phyloP scores from a whole-genome alignment of 306 rosid genomes.

The Dalbergia cochinchinensis region DNA sequence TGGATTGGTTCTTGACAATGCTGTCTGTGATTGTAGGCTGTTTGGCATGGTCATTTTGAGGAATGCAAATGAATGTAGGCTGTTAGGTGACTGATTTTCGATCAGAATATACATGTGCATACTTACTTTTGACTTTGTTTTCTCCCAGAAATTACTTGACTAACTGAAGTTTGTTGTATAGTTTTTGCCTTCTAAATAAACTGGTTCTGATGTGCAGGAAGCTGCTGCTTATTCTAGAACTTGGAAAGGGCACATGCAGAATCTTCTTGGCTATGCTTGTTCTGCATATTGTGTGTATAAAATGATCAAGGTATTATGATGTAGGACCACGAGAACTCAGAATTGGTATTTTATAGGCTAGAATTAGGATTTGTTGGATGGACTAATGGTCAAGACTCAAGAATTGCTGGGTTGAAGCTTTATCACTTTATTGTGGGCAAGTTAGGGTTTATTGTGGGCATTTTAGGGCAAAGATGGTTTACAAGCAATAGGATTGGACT shows the following conservation, averaged over 20 bases:
- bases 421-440: neutral
- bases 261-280: constrained; percentile 97
- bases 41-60: constrained; percentile 2
- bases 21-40: neutral
- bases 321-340: constrained; percentile 20
- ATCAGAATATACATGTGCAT: neutral
- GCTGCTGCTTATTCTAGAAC: constrained; percentile 99
- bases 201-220: constrained; percentile 70
- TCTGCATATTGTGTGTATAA: constrained; percentile 96
- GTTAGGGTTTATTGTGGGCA: neutral
- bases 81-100: neutral
- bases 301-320: constrained; percentile 85
- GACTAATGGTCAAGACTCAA: neutral
- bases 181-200: constrained; percentile 32
- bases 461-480: constrained; percentile 27
- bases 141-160: constrained; percentile 19
- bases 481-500: constrained; percentile 15
- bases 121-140: neutral
- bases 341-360: constrained; percentile 31
- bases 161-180: constrained; percentile 11
- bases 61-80: neutral
- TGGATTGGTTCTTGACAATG: neutral
- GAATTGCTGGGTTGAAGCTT: constrained; percentile 32
- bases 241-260: constrained; percentile 98
- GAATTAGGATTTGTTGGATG: constrained; percentile 18